Evolutionary conservation across 305 asterid species (phyloP), one percentile per base, ranked within the genome.

Genomic region (Fraxinus latifolia): DNA sequence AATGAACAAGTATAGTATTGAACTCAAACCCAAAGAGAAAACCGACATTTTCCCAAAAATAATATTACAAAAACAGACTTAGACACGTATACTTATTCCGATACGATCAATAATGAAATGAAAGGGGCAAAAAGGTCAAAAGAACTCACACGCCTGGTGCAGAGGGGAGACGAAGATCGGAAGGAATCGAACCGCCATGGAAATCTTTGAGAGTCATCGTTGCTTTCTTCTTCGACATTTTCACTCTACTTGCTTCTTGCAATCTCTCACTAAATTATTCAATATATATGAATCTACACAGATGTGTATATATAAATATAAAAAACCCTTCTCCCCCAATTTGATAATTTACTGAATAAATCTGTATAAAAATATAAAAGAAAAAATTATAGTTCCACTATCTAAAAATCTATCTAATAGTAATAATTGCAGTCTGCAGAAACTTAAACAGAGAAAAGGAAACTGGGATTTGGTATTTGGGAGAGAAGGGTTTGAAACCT

Each of bases 111-210:
- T 58, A 42, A 72, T 17, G 27, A 37, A 74, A 0, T 70, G 60
- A 75, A 44, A 74, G 31, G 75, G 23, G 12, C 23, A 27, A 77
- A 75, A 90, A 36, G 77, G 44, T 70, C 17, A 70, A 70, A 70
- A 32, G 58, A 36, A 87, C 98, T 82, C 81, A 95, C 98, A 92
- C 92, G 89, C 99, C 98, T 77, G 99, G 99, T 37, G 98, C 99
- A 67, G 98, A 93, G 9, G 99, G 99, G 55, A 95, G 93, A n/a
- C 90, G 94, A 74, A 95, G 94, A 95, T 95, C 97, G 87, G 98
- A 91, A 84, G 98, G 99, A 80, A 95, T 95, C 21, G 97, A 93
- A 85, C 99, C 99, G 87, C 99, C 99, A 84, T 95, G 99, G 85
- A 95, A 95, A 88, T 95, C 98, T 87, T 92, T 95, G 34, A 95